phyloP scores from a whole-genome alignment of 768 basidiomycete genomes.

The Naganishia vishniacii region DNA sequence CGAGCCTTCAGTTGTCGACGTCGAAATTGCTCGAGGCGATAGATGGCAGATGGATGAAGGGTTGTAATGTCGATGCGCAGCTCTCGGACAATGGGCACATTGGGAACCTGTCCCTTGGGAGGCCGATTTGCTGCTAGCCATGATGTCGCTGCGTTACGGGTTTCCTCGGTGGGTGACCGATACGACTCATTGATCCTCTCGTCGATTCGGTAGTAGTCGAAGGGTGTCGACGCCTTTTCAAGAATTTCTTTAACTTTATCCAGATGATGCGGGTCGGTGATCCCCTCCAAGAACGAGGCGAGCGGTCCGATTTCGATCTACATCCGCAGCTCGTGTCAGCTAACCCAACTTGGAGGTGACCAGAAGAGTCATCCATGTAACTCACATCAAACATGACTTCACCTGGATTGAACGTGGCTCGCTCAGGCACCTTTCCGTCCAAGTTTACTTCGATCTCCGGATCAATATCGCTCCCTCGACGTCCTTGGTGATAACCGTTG shows the following conservation, averaged over 20 bases:
- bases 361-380: background rate
- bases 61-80: slow-evolving; percentile 24
- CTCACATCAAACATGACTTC: slow-evolving; percentile 19
- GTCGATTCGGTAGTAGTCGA: slow-evolving; percentile 23
- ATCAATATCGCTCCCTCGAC: background rate
- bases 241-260: slow-evolving; percentile 22
- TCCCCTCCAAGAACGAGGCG: background rate
- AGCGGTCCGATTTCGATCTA: slow-evolving; percentile 24
- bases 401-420: background rate
- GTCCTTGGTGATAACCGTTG: background rate
- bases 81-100: slow-evolving; percentile 22
- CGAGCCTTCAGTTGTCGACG: slow-evolving; percentile 9
- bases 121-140: background rate
- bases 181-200: slow-evolving; percentile 21
- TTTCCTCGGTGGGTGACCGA: background rate
- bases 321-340: too few relatives aligned
- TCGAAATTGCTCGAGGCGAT: slow-evolving; percentile 26
- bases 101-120: background rate
- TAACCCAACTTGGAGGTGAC: too few relatives aligned
- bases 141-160: background rate
- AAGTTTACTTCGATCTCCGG: background rate
- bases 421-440: slow-evolving; percentile 1
- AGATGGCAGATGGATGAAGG: slow-evolving; percentile 26
- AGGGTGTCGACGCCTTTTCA: slow-evolving; percentile 18
- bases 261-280: slow-evolving; percentile 8